Percentiles rank a stretch among this genome's conserved stretches.
These are phyloP conservation scores for Calycina herbarum DNA, from an alignment of 2,329 filamentous ascomycete genomes.

Conservation along the genomic window DNA sequence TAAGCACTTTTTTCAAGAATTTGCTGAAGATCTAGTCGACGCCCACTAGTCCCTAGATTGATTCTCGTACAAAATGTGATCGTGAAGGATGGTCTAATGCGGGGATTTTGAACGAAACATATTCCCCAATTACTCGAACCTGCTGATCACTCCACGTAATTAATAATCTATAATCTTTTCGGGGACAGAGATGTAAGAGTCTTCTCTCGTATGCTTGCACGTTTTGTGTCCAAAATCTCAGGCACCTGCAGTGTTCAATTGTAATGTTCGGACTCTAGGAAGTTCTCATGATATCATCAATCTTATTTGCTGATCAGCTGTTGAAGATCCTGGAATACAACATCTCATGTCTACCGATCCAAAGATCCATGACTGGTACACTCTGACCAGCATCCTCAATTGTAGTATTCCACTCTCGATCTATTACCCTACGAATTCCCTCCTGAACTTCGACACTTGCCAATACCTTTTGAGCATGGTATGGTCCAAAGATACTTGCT, in stretches of 20 bases:
- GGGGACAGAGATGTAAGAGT: neutral
- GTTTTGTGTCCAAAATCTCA: neutral
- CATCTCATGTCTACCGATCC: conserved; percentile 80
- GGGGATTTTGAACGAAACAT: neutral
- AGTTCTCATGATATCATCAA: neutral
- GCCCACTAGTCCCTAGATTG: neutral
- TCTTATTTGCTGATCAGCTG: conserved; percentile 49
- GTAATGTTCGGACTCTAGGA: neutral
- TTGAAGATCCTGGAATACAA: conserved; percentile 87
- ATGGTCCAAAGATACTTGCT: conserved; percentile 76
- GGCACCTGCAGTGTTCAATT: neutral
- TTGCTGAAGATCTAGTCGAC: neutral
- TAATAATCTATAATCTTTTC: neutral
- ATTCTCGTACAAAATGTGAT: neutral
- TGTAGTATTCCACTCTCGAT: conserved; percentile 56
- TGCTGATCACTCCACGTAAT: neutral
- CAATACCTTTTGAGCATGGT: conserved; percentile 73
- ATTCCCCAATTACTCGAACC: neutral
- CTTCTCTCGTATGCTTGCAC: neutral
- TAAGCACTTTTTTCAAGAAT: neutral
- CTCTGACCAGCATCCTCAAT: conserved; percentile 71
- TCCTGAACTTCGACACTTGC: conserved; percentile 59
- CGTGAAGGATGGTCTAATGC: neutral
- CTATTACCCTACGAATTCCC: conserved; percentile 58
- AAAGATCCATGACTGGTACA: conserved; percentile 77